Base-by-base conservation (phyloP, 441 rosid species). In the Breynia disticha region DNA sequence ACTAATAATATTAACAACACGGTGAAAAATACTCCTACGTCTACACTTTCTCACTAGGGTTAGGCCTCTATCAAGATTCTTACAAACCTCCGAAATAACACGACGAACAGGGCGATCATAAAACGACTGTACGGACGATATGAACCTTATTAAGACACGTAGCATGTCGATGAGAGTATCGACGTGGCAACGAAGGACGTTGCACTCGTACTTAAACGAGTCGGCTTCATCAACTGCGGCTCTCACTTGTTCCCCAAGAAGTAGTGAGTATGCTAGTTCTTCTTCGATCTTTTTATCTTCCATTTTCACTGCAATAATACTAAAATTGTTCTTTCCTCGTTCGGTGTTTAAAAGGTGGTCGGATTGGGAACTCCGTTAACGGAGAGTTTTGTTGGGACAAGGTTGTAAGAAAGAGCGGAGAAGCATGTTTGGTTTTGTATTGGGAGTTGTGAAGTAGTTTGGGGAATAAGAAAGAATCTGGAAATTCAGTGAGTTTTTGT, bases 261-360 rank as follows among this genome's bases (percentile, higher is more conserved):
- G 4, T 52, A 80, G 65, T 7, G 71, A 66, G 10, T 17, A 57
- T 16, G 73, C 56, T 42, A 80, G 70, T 18, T 63, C 61, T 19
- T 77, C 82, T 16, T 79, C 79, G 43, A 85, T 60, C 61, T 72
- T 69, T 43, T 77, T 79, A 53, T 73, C 95, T 19, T 72, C 89
- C 55, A 60, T 60, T 7, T n/a, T n/a, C n/a, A n/a, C n/a, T n/a
- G n/a, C n/a, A n/a, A n/a, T n/a, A n/a, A n/a, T n/a, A n/a, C n/a
- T n/a, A n/a, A n/a, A n/a, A n/a, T n/a, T n/a, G n/a, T n/a, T n/a
- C n/a, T n/a, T n/a, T n/a, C n/a, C n/a, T n/a, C n/a, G n/a, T n/a
- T n/a, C n/a, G n/a, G n/a, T n/a, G n/a, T n/a, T 15, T 9, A 41
- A 41, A 11, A 41, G 15, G 44, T 13, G 5, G 44, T 15, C 4